phyloP scores from a whole-genome alignment of 129 eudicot genomes.

The Flaveria trinervia region DNA sequence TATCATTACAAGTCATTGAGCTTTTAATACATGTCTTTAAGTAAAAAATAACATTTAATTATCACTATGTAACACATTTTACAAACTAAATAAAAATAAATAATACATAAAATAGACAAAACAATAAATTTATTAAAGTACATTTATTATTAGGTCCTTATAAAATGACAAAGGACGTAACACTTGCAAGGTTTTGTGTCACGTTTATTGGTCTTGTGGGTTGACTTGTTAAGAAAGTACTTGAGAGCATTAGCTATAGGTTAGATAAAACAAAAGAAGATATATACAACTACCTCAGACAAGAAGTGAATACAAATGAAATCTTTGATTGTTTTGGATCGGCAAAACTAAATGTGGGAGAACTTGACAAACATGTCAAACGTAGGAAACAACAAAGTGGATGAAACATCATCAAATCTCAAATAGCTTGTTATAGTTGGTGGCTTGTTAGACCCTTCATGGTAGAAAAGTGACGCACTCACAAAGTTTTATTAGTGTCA shows the following conservation, averaged over 20 bases:
- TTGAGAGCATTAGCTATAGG: background rate
- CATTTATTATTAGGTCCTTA: background rate
- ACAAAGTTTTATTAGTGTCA: too few relatives aligned
- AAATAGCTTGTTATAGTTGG: background rate
- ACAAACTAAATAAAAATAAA: too few relatives aligned
- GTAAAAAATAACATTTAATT: too few relatives aligned
- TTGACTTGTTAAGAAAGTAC: conserved; percentile 1
- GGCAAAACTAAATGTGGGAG: background rate
- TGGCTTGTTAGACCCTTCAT: background rate
- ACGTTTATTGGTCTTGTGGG: conserved; percentile 17
- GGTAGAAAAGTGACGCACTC: too few relatives aligned
- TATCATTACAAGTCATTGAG: too few relatives aligned
- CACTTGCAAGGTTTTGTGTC: conserved; percentile 12
- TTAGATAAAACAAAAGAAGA: background rate
- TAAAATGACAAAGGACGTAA: conserved; percentile 1
- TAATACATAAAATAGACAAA: background rate
- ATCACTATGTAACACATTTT: too few relatives aligned
- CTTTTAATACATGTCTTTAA: too few relatives aligned
- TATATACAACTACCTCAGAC: background rate
- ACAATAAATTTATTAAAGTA: background rate
- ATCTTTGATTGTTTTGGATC: background rate
- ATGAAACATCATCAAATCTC: too few relatives aligned
- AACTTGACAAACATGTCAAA: background rate
- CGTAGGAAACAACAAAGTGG: background rate
- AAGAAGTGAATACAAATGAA: background rate